Percentiles rank a stretch among this genome's conserved stretches.
Evolutionary conservation across 768 basidiomycete species (phyloP).

Genomic region (Dacryopinax primogenitus): DNA sequence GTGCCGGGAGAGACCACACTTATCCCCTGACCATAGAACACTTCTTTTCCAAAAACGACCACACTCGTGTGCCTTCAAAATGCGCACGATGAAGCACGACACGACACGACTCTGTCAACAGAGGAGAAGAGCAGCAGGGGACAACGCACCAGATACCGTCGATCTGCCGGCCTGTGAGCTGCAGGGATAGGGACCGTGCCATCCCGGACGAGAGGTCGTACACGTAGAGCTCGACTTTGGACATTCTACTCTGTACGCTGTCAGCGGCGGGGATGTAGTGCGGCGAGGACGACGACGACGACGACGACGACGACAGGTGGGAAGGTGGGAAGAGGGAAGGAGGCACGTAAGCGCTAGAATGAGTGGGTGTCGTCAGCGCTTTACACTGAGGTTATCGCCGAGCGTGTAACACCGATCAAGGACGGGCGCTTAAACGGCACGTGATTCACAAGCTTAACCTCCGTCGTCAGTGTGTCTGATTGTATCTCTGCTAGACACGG

Average conservation of each 20-base stretch:
- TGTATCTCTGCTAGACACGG: too few species aligned
- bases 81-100: not conserved
- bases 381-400: too few species aligned
- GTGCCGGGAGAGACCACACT: slow-evolving; percentile 53
- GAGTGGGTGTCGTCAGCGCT: too few species aligned
- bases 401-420: too few species aligned
- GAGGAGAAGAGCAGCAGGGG: not conserved
- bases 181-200: slow-evolving; percentile 61
- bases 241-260: slow-evolving; percentile 22
- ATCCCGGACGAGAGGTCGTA: slow-evolving; percentile 87
- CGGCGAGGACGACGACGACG: too few species aligned
- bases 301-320: too few species aligned
- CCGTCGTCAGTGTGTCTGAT: too few species aligned
- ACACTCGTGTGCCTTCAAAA: slow-evolving; percentile 76
- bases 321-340: too few species aligned
- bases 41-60: slow-evolving; percentile 72
- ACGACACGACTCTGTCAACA: not conserved
- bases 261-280: too few species aligned
- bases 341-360: too few species aligned
- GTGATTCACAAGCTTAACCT: too few species aligned
- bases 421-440: too few species aligned
- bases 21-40: slow-evolving; percentile 87
- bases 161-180: slow-evolving; percentile 77
- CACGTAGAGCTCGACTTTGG: slow-evolving; percentile 64
- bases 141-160: slow-evolving; percentile 75